Percentiles rank a stretch among this genome's conserved stretches.
These are phyloP conservation scores for Metschnikowia noctiluminum DNA, from an alignment of 805 yeast genomes.

Conservation along the genomic window DNA sequence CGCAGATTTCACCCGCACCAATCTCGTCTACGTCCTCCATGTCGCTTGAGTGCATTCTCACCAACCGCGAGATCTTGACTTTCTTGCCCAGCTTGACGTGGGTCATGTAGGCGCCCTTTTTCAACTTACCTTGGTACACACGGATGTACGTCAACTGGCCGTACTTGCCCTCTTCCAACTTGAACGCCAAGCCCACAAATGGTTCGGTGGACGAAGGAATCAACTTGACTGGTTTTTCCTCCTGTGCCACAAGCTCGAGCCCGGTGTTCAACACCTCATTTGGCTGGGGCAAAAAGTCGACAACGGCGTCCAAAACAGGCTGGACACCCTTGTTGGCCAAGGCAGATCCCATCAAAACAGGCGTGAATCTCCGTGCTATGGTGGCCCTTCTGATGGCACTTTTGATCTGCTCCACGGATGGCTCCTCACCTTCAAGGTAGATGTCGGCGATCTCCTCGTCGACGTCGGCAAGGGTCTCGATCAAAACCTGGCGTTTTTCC, in stretches of 20 bases:
- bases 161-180: constrained; percentile 95
- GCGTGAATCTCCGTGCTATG: constrained; percentile 92
- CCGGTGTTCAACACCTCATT: constrained; percentile 90
- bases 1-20: constrained; percentile 98
- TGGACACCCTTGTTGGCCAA: constrained; percentile 95
- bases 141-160: constrained; percentile 97
- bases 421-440: constrained; percentile 85
- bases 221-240: constrained; percentile 58
- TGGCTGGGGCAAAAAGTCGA: constrained; percentile 94
- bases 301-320: constrained; percentile 92
- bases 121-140: constrained; percentile 93
- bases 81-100: constrained; percentile 91
- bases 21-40: constrained; percentile 97
- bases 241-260: constrained; percentile 66
- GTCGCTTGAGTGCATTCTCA: constrained; percentile 97
- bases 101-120: constrained; percentile 83
- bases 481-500: constrained; percentile 80
- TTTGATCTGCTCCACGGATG: constrained; percentile 78
- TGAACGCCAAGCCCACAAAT: constrained; percentile 96
- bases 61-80: constrained; percentile 88
- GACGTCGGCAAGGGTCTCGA: constrained; percentile 95
- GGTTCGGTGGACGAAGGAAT: constrained; percentile 73
- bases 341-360: constrained; percentile 99
- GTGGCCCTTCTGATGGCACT: constrained; percentile 92
- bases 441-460: constrained; percentile 97